Evolutionary conservation across 2,329 filamentous ascomycete genomes (phyloP), one percentile per base, ranked within the genome.

Genomic region (Calonectria crousiana): DNA sequence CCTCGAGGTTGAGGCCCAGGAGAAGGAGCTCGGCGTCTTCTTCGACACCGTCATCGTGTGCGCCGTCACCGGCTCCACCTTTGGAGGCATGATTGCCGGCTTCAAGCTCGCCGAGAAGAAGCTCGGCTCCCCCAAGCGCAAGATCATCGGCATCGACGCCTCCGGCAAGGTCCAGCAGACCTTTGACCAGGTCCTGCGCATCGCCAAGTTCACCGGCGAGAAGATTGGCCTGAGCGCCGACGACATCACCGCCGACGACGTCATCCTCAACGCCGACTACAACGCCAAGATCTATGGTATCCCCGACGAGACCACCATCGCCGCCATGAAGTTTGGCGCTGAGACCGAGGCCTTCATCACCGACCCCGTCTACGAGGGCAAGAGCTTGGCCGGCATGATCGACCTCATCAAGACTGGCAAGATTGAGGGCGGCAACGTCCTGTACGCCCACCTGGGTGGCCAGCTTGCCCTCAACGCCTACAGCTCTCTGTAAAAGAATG

Each of bases 351-450:
- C 90, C 0, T 92, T 95, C 78, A 93, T 95, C 75, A 95, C 93
- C 0, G 93, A 95, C 80, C 93, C 93, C 0, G 93, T 95, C 1
- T 95, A 95, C 79, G 93, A 94, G 84, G 93, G 93, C 1, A 95
- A 95, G 89, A 93, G 91, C 78, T 84, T 95, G 82, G 92, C 92
- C 5, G 93, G 93, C 0, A 89, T 95, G 92, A 90, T 94, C 77
- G 92, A 92, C 81, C 84, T 94, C 85, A 90, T 94, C 23, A 88
- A 85, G 76, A 90, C 89, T 66, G 92, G 90, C 0, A 90, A 92
- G 82, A 91, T 95, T 72, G 83, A 84, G 4, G 88, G 88, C 0
- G 91, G 91, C n/a, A 93, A 93, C 79, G 90, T 95, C 38, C 80
- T 95, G 73, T 95, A 94, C 83, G 93, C 92, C 1, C 93, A 95